Base-by-base conservation (phyloP, 202 grass and related monocot genomes). In the Dendrocalamus latiflorus region DNA sequence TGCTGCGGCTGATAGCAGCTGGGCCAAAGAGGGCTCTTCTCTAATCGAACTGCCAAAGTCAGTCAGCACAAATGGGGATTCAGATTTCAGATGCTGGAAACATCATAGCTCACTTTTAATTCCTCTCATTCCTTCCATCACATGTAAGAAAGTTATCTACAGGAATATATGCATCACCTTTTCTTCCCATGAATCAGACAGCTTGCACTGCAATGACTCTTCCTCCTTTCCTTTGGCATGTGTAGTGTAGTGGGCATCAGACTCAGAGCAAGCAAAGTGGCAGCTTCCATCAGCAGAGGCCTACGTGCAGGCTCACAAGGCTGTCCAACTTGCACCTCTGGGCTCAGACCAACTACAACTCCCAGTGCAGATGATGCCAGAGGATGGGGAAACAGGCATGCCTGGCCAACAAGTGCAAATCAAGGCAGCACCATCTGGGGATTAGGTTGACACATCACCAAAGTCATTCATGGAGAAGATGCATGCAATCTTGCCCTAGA, bases 361-460 rank as follows among this genome's bases (percentile, higher is more conserved):
- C 63, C 18, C 22, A 21, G 66, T 78, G 66, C 83, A 85, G 57
- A 59, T 9, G 56, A 59, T 66, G 76, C 82, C 82, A 85, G 58
- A 81, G 33, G 18, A 77, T 69, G 30, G 74, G 68, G 79, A 83
- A 74, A 79, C 79, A 83, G 8, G 70, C 81, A 76, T 58, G 77
- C 43, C 70, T 30, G 11, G 53, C 53, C 74, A 90, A 79, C 79
- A 79, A 83, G 80, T 90, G 88, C 68, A 86, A 22, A 83, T 69
- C 79, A 90, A 90, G 75, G 28, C 42, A 90, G 83, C 88, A 86
- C 74, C 80, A 83, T 79, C 75, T 69, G 25, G 79, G 74, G 79
- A 75, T 79, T 43, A 26, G 88, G 86, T 63, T 57, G 84, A 90
- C 84, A 28, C 68, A 48, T 56, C 84, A 90, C 84, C 84, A 79